Evolutionary conservation across 2,329 filamentous ascomycete species (phyloP).

Genomic region (Sporothrix mexicana): DNA sequence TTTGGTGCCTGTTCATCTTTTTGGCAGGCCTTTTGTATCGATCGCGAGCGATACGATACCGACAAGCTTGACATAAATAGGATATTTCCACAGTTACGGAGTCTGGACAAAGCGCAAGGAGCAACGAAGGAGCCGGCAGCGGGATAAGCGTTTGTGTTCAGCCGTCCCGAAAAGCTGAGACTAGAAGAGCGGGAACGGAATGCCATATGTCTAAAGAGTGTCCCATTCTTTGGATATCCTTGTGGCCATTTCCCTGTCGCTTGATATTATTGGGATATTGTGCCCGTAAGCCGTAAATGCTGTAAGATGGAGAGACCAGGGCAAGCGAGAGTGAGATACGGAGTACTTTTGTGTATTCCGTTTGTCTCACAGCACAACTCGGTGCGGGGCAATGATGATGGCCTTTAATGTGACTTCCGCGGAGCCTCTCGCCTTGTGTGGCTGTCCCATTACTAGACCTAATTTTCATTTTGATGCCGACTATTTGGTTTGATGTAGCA

Average conservation of each 20-base stretch:
- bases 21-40: not conserved
- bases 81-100: no score
- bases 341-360: no score
- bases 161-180: constrained; percentile 8
- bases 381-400: not conserved
- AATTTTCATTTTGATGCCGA: no score
- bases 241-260: not conserved
- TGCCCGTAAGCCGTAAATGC: not conserved
- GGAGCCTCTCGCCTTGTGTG: not conserved
- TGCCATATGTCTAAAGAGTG: not conserved
- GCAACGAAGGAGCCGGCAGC: no score
- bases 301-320: not conserved
- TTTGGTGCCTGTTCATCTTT: not conserved
- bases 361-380: not conserved
- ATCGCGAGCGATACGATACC: constrained; percentile 1
- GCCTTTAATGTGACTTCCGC: not conserved
- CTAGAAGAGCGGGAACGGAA: not conserved
- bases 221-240: no score
- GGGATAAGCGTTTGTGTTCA: not conserved
- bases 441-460: no score
- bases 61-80: not conserved
- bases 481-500: no score
- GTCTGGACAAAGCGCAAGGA: no score
- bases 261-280: not conserved
- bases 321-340: constrained; percentile 10